These are phyloP conservation scores for Erucastrum elatum DNA, from an alignment of 345 rosid genomes.

Conservation along the genomic window DNA sequence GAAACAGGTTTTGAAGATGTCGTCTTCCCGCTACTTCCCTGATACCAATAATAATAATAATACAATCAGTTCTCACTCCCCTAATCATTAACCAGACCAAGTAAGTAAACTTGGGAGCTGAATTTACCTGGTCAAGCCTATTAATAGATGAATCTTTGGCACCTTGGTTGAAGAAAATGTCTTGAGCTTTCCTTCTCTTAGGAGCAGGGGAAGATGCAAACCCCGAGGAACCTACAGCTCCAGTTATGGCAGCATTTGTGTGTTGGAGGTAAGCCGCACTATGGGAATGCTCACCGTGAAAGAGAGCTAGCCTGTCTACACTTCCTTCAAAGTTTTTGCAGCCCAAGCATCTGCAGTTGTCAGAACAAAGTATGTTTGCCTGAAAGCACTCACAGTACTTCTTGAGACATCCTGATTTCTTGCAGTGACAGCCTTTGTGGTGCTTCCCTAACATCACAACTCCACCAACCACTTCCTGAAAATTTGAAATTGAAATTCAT, in stretches of 20 bases:
- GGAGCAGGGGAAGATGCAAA: conserved; percentile 71
- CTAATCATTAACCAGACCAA: not conserved
- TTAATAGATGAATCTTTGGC: conserved; percentile 63
- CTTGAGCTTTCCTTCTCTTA: conserved; percentile 81
- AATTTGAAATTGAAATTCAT: not conserved
- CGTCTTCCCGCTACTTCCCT: conserved; percentile 53
- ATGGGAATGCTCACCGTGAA: conserved; percentile 75
- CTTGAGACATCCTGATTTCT: conserved; percentile 98
- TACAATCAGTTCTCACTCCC: conserved; percentile 13
- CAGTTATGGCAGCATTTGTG: conserved; percentile 95
- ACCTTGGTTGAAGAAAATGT: conserved; percentile 55
- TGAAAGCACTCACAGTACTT: conserved; percentile 99
- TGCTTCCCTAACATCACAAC: conserved; percentile 71
- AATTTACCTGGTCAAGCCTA: conserved; percentile 66
- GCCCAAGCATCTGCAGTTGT: conserved; percentile 95
- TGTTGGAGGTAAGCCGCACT: conserved; percentile 81
- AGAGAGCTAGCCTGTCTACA: conserved; percentile 89
- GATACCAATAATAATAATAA: conserved; percentile 22
- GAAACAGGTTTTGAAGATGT: conserved; percentile 49
- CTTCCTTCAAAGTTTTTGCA: conserved; percentile 99
- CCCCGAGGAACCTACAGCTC: conserved; percentile 94
- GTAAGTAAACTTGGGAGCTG: conserved; percentile 5
- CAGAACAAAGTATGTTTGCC: conserved; percentile 95
- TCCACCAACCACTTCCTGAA: conserved; percentile 84
- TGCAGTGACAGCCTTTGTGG: conserved; percentile 98